Evolutionary conservation across 768 basidiomycete genomes (phyloP).

Genomic region (Amylocystis lapponica): DNA sequence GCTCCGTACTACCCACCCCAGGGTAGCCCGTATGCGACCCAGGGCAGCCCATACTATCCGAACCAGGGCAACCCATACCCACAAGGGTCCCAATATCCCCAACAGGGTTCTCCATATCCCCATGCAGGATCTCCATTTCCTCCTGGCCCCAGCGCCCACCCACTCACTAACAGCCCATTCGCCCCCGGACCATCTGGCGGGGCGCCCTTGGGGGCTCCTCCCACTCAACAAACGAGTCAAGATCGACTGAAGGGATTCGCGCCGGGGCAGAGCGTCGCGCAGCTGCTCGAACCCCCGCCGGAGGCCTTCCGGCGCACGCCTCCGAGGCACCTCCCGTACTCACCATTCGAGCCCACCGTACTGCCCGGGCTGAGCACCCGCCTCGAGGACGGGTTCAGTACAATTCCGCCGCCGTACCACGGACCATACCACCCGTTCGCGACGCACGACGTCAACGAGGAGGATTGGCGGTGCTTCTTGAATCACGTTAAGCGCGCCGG

Average conservation of each 20-base stretch:
- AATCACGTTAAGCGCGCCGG: constrained; percentile 7
- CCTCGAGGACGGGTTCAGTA: constrained; percentile 40
- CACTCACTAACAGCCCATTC: too few species aligned
- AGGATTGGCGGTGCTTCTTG: constrained; percentile 42
- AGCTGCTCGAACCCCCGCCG: constrained; percentile 14
- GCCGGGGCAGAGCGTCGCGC: constrained; percentile 1
- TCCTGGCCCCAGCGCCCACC: too few species aligned
- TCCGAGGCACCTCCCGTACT: constrained; percentile 8
- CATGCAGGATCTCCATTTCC: too few species aligned
- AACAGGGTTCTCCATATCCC: too few species aligned
- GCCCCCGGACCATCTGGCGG: too few species aligned
- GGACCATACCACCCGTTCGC: constrained; percentile 42
- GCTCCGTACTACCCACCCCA: too few species aligned
- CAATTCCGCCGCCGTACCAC: constrained; percentile 34
- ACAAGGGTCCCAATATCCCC: too few species aligned
- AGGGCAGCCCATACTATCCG: too few species aligned
- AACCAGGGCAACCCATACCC: too few species aligned
- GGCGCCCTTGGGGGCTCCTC: too few species aligned
- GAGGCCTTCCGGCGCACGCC: constrained; percentile 18
- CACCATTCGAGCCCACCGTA: constrained; percentile 27
- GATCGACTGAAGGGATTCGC: not conserved
- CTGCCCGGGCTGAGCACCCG: constrained; percentile 26
- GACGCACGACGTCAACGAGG: constrained; percentile 42
- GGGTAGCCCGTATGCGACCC: too few species aligned
- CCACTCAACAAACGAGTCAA: too few species aligned